Base-by-base conservation (phyloP, 176 grass and related monocot genomes). In the Carex pumila region DNA sequence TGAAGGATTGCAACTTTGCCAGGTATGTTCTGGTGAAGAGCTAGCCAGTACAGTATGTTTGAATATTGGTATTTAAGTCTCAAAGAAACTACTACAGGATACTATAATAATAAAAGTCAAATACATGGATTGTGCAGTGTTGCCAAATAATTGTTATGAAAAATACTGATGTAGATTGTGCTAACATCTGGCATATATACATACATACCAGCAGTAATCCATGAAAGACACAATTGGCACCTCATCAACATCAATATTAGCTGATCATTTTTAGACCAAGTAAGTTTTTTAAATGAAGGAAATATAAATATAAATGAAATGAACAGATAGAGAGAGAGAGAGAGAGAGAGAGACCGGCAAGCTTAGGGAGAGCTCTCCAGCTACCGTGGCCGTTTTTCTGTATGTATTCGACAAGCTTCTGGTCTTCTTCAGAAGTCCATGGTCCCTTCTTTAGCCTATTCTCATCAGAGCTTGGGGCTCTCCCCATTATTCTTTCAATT, bases 401-500 rank as follows among this genome's bases (percentile, higher is more conserved):
- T 80, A 89, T 86, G 79, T 70, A 83, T 15, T 86, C 13, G 13
- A 86, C 17, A 30, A 89, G 83, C 65, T 82, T 82, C 49, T 79
- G 66, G 58, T 89, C 88, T 76, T 89, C 88, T 25, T 89, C 88
- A 49, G 84, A 47, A 29, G 67, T 86, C 88, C 88, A 89, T 41
- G 84, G 88, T 43, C 88, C 88, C 69, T 68, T 89, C 79, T 86
- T 89, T 12, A 89, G 56, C 39, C 47, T 66, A 86, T 17, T 86
- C 31, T 78, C 88, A 50, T 89, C 79, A 43, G 74, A 70, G 47
- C 88, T 85, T 57, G 88, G 84, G 10, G 78, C 15, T 67, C 88
- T 89, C n/a, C 56, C 88, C 88, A 89, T 89, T 47, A 2, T 3
- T 78, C 19, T 49, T 1, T 53, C n/a, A 22, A 3, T 74, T 25